Evolutionary conservation across 2,329 filamentous ascomycete species (phyloP).

Genomic region (Cercospora beticola): DNA sequence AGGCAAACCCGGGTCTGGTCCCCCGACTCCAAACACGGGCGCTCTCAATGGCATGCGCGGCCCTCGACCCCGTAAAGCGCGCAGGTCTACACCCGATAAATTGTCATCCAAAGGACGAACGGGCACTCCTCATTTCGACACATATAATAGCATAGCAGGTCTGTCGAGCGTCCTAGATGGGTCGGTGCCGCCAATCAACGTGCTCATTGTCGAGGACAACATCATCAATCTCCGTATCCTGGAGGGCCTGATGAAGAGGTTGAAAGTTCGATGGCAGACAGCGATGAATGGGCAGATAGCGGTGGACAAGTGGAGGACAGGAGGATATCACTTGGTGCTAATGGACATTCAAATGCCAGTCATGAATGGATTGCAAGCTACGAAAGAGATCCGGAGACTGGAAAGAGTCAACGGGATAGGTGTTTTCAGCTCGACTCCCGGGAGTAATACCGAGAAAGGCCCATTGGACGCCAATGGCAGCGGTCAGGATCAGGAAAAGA

Average conservation of each 20-base stretch:
- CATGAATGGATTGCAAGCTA: constrained; percentile 94
- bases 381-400: constrained; percentile 85
- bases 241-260: constrained; percentile 90
- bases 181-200: constrained; percentile 90
- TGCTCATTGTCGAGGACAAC: constrained; percentile 97
- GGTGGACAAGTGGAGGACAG: constrained; percentile 86
- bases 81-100: constrained; percentile 32
- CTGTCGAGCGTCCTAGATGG: constrained; percentile 63
- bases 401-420: constrained; percentile 91
- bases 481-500: constrained; percentile 40
- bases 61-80: constrained; percentile 28
- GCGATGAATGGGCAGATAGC: constrained; percentile 94
- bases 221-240: constrained; percentile 93
- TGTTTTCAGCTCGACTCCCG: constrained; percentile 63
- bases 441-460: constrained; percentile 44
- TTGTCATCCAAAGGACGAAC: constrained; percentile 17
- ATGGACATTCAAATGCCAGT: constrained; percentile 99
- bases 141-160: constrained; percentile 22
- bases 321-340: constrained; percentile 91
- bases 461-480: constrained; percentile 30
- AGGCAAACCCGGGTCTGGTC: constrained; percentile 30
- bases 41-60: constrained; percentile 21
- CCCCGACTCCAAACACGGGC: constrained; percentile 44
- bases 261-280: constrained; percentile 96
- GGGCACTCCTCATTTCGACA: constrained; percentile 19